Base-by-base conservation (phyloP, 148 eudicot species). In the Amaranthus cruentus region DNA sequence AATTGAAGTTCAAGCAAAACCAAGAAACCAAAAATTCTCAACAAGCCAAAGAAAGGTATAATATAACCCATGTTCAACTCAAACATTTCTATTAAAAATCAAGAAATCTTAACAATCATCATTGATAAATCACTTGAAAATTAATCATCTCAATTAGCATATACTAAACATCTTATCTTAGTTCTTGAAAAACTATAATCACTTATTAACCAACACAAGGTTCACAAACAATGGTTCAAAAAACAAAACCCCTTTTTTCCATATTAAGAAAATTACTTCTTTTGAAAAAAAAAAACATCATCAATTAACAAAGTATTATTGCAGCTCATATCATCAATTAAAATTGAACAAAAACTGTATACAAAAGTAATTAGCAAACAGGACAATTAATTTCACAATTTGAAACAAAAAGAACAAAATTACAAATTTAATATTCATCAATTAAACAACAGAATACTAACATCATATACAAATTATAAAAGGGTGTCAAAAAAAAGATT, bases 1-100 rank as follows among this genome's bases (percentile, higher is more conserved):
- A 62, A 60, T n/a, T 7, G 42, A 55, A 48, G 54, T 38, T 7
- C 69, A 74, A 61, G 51, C 75, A 73, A 68, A 47, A 47, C 55
- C 46, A 57, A 55, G 0, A 42, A 46, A 18, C 43, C n/a, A 2
- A 14, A 65, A n/a, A 58, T 10, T 44, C 6, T 73, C 6, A 13
- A 73, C 47, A 62, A 14, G 62, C 47, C 64, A 63, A 43, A 28
- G 38, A 28, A 74, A 55, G 3, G 44, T 13, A 10, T 65, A 18
- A 60, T 28, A 28, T 28, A 28, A 47, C 4, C 11, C 56, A 21
- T 6, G 57, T 12, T 4, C 52, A 71, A 43, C 52, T 55, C 49
- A 10, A 54, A 18, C 28, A 71, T 12, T 46, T 46, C 47, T 11
- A 62, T 55, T 48, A 42, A 15, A 73, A 21, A 73, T 0, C 56